Evolutionary conservation across 2,329 filamentous ascomycete genomes (phyloP).

Genomic region (Diaporthe destruens): DNA sequence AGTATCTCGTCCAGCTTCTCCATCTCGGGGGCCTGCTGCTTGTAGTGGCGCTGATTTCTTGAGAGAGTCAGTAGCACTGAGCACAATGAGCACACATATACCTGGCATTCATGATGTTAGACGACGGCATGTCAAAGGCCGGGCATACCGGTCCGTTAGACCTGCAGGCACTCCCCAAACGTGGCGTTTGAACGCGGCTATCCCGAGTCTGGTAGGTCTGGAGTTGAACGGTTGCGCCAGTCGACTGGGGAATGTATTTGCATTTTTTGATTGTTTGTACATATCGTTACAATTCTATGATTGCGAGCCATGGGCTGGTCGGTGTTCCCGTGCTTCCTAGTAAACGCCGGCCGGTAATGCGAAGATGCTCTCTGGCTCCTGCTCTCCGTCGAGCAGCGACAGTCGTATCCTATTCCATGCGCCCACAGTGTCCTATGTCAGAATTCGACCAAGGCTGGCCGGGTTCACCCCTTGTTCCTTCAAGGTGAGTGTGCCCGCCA

Average conservation of each 20-base stretch:
- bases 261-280: slow-evolving; percentile 3
- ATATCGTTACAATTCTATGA: slow-evolving; percentile 26
- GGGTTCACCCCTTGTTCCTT: background rate
- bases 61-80: background rate
- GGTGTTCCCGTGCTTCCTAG: background rate
- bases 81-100: background rate
- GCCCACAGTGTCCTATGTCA: background rate
- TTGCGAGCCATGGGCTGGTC: background rate
- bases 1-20: slow-evolving; percentile 47
- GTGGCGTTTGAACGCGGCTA: background rate
- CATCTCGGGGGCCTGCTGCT: background rate
- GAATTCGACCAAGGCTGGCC: background rate
- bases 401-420: background rate
- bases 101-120: background rate
- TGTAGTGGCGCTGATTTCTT: background rate
- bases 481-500: background rate
- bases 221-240: background rate
- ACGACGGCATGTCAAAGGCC: background rate
- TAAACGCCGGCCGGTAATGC: slow-evolving; percentile 27
- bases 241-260: background rate
- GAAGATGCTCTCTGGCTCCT: background rate
- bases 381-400: background rate
- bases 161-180: background rate
- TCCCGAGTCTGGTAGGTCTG: too few species aligned
- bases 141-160: background rate